Conservation (phyloP, 2,329 filamentous ascomycete species). For the Paracoccidioides brasiliensis region DNA sequence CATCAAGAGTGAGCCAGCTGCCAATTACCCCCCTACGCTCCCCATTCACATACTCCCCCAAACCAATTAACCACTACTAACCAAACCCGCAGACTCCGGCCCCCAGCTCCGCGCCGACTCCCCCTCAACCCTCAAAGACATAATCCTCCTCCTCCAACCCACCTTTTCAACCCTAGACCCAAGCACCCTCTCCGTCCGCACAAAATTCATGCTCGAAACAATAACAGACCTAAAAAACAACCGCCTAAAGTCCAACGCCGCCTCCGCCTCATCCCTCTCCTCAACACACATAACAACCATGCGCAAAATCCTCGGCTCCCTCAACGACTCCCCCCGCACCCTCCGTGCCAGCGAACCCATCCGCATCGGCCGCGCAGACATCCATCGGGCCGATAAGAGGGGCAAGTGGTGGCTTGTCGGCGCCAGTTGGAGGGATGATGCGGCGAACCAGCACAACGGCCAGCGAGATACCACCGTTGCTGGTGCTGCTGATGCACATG, state of each 20-base stretch:
- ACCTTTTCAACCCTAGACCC: constrained; percentile 56
- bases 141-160: constrained; percentile 65
- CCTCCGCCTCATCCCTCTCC: constrained; percentile 52
- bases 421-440: constrained; percentile 59
- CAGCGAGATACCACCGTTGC: too few species aligned
- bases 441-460: constrained; percentile 11
- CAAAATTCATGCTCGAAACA: constrained; percentile 94
- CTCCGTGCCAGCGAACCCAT: constrained; percentile 69
- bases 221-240: constrained; percentile 94
- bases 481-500: constrained; percentile 3
- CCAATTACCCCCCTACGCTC: not conserved
- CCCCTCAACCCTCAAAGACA: constrained; percentile 74
- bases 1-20: constrained; percentile 46
- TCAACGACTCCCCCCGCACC: constrained; percentile 49
- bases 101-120: constrained; percentile 79
- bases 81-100: constrained; percentile 44
- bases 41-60: not conserved
- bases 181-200: constrained; percentile 65
- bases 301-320: constrained; percentile 70
- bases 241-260: constrained; percentile 62
- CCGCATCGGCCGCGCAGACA: constrained; percentile 66
- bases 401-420: constrained; percentile 99
- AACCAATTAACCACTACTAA: constrained; percentile 8
- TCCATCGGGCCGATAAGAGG: constrained; percentile 68
- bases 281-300: constrained; percentile 77